A percentile compares a stretch with the other conserved stretches of the same genome.
Conservation (phyloP, 495 filamentous ascomycete species). For the Trichoderma gamsii region DNA sequence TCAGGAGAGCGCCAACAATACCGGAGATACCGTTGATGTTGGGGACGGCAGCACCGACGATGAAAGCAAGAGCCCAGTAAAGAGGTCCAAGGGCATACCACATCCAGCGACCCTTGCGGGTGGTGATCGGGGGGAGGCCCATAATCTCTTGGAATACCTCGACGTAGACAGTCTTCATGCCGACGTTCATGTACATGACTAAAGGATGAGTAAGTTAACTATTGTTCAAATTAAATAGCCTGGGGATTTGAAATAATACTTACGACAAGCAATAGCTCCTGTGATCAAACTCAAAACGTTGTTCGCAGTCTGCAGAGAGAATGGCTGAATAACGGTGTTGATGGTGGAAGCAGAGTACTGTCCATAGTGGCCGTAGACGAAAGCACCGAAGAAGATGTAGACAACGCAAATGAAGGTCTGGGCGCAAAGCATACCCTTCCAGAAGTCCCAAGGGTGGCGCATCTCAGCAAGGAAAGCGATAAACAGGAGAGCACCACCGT, state of each 20-base stretch:
- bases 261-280: constrained; percentile 20
- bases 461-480: constrained; percentile 64
- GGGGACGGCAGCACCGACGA: constrained; percentile 23
- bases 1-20: constrained; percentile 30
- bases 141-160: constrained; percentile 55
- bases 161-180: constrained; percentile 59
- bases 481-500: constrained; percentile 56
- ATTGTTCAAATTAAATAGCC: not conserved
- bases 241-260: not conserved
- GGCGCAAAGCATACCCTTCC: constrained; percentile 53
- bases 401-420: constrained; percentile 50
- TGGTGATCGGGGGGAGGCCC: constrained; percentile 44
- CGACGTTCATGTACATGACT: constrained; percentile 61
- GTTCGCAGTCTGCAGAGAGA: constrained; percentile 48
- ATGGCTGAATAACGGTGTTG: constrained; percentile 43
- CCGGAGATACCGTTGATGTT: constrained; percentile 9
- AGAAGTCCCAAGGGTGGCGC: constrained; percentile 56
- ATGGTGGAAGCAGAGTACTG: constrained; percentile 42
- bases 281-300: constrained; percentile 50
- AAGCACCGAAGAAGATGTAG: constrained; percentile 53
- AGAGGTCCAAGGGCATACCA: constrained; percentile 49
- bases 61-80: constrained; percentile 51
- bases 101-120: constrained; percentile 44
- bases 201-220: constrained; percentile 32
- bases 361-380: constrained; percentile 53